A percentile compares a stretch with the other conserved stretches of the same genome.
Evolutionary conservation across 306 rosid species (phyloP).

Genomic region (Fagus crenata): DNA sequence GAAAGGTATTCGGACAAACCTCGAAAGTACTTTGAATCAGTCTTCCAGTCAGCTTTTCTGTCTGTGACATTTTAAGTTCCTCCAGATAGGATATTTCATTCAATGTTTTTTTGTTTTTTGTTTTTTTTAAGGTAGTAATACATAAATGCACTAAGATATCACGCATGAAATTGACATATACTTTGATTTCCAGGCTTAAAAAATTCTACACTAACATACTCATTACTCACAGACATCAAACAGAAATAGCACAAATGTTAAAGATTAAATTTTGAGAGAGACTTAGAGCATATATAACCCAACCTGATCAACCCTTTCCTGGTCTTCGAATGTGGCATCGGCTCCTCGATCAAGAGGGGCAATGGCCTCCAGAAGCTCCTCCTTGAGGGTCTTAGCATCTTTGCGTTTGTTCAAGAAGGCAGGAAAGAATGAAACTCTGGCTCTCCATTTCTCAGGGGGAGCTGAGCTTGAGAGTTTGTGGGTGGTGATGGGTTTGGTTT

Average conservation of each 20-base stretch:
- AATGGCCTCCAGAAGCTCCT: conserved; percentile 78
- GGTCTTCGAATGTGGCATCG: conserved; percentile 76
- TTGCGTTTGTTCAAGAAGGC: conserved; percentile 60
- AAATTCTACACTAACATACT: not conserved
- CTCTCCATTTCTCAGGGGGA: conserved; percentile 56
- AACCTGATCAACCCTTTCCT: conserved; percentile 67
- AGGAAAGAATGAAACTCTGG: conserved; percentile 67
- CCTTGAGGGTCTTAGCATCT: conserved; percentile 55
- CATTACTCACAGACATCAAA: not conserved
- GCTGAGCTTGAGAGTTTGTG: conserved; percentile 17
- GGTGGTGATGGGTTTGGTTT: conserved; percentile 36
- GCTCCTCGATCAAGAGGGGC: conserved; percentile 81
- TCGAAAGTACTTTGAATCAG: too few species aligned
- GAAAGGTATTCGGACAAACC: too few species aligned
- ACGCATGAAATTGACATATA: not conserved
- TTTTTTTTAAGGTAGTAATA: not conserved
- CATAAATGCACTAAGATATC: not conserved
- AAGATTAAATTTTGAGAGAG: too few species aligned
- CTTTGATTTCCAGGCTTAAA: not conserved
- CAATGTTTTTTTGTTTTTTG: too few species aligned
- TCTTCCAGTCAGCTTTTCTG: too few species aligned
- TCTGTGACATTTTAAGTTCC: too few species aligned
- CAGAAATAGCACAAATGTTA: not conserved
- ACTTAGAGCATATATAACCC: not conserved
- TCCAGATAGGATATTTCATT: too few species aligned